Conservation (phyloP, 345 rosid species). For the Eucalyptus sideroxylon region DNA sequence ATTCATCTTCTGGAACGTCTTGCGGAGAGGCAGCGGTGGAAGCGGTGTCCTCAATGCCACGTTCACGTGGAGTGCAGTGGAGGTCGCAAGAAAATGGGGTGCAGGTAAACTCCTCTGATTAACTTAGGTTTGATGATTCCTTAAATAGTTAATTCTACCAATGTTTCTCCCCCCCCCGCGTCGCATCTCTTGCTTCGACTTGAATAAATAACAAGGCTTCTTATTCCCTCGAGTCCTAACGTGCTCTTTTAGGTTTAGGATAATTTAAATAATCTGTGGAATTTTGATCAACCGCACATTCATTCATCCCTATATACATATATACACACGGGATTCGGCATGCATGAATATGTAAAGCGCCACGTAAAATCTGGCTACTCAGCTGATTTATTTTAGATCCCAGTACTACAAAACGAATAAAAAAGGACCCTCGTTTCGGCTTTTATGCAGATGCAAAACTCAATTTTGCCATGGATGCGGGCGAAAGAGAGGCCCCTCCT, state of each 20-base stretch:
- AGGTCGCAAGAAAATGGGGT: background rate
- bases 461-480: background rate
- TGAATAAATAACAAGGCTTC: no score
- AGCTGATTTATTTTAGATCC: background rate
- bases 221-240: no score
- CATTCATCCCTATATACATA: background rate
- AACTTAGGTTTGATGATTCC: no score
- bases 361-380: background rate
- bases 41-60: background rate
- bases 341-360: background rate
- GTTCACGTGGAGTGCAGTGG: background rate
- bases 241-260: background rate
- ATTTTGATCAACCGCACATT: background rate
- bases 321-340: no score
- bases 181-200: no score
- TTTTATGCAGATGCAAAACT: background rate
- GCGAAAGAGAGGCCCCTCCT: background rate
- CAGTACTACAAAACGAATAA: background rate
- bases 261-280: background rate
- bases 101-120: background rate
- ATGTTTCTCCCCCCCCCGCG: no score
- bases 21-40: background rate
- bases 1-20: background rate
- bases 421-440: background rate
- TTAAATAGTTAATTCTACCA: no score